Base-by-base conservation (phyloP, 768 basidiomycete species). In the Podaxis pistillaris region DNA sequence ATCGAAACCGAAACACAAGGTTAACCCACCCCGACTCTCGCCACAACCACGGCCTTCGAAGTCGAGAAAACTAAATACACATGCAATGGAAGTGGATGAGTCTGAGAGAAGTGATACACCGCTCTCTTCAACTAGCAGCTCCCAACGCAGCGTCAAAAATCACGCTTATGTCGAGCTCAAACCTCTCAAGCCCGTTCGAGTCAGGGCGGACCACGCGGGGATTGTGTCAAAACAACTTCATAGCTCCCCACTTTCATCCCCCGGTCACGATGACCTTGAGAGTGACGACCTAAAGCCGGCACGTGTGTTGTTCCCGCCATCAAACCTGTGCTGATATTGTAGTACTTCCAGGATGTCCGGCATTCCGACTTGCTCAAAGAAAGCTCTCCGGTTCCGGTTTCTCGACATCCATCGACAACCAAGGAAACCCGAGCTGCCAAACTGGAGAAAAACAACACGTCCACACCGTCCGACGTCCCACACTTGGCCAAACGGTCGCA, bases 131-230 rank as follows among this genome's bases (percentile, higher is more conserved):
- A 26, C 47, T 7, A 59, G 30, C 28, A 40, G 46, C 19, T 53
- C 59, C 26, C 51, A 60, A 33, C 36, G 38, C 28, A 53, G 59
- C 12, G 40, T 60, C 22, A 52, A 53, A 33, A 60, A 60, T 30
- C 36, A 52, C 30, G 59, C 59, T 12, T 60, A 60, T 36, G 51
- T 60, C 50, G 59, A 60, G 17, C 26, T 60, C n/a, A 60, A 60
- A 26, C 51, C 17, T 26, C 19, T 12, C n/a, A 36, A 50, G 36
- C 28, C 33, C 50, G 33, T 22, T 17, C 51, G 22, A 19, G 9
- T 55, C 57, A 44, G 8, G 8, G 9, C 41, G 4, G 41, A 19
- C 41, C n/a, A 13, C 49, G 8, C 19, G 13, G 2, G 6, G 3
- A 12, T 26, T 28, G 49, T 5, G 5, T 40, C 47, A 49, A 17